Evolutionary conservation across 345 rosid genomes (phyloP), one percentile per base, ranked within the genome.

Genomic region (Populus simonii): DNA sequence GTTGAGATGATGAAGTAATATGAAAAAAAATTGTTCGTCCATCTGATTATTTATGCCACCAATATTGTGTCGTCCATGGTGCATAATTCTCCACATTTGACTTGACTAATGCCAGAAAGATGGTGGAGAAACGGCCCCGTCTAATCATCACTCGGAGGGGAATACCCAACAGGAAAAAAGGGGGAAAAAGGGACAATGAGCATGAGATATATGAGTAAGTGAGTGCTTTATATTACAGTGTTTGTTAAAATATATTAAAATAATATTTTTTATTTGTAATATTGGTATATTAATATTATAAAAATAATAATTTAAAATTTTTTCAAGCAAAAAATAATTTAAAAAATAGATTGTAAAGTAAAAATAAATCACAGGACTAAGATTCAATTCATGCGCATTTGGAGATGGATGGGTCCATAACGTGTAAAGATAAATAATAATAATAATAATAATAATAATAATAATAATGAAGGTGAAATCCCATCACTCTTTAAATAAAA

Each of bases 371-470:
- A 6, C 39, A 6, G 68, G 66, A 53, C 67, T 29, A 41, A 33
- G 59, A 73, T 65, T 67, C 76, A 73, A 11, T 25, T 53, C 23
- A 53, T 55, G 77, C 73, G 81, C 73, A 73, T 66, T 27, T 66
- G 41, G 43, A 39, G 33, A 73, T 38, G 33, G 33, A 66, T 38
- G 33, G 72, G 70, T 36, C 41, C 55, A 25, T 27, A 18, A 2
- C 43, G 43, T 2, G 10, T 8, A 2, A 41, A 41, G 45, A 9
- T 41, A 41, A 41, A 41, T 41, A 33, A 33, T 31, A 31, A 31
- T 2, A 8, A 39, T 39, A 39, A 39, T 7, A n/a, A n/a, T n/a
- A 41, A 41, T 41, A 33, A 33, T 31, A 41, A 41, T 41, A 33
- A 33, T 31, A 25, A 31, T 20, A 68, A 22, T 11, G 20, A 65